Evolutionary conservation across 2,329 filamentous ascomycete genomes (phyloP), one percentile per base, ranked within the genome.

Genomic region (Diaporthe capsici): DNA sequence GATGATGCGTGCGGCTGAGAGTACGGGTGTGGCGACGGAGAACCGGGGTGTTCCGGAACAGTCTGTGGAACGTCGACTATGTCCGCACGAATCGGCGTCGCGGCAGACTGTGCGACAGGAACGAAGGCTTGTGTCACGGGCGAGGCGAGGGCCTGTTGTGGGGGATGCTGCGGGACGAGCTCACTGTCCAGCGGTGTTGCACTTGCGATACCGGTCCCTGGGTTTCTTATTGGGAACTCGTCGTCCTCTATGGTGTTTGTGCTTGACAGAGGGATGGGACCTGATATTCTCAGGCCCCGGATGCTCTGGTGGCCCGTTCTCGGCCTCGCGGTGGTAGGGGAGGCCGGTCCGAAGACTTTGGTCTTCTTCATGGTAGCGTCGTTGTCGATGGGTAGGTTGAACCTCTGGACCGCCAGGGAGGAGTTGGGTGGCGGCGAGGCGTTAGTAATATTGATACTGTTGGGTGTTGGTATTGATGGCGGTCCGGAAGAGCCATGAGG

Each of bases 251-350:
- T 78, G 10, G 84, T 80, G 74, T 82, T 84, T 25, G 63, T n/a
- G 42, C 42, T 67, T 37, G 84, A 81, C 31, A 92, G 88, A 2
- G 90, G 90, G 65, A 92, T 92, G 20, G 91, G 91, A 9, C 86
- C 87, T 42, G 90, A 92, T 77, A 92, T 92, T 78, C 88, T 89
- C 5, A 70, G 65, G 76, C 90, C 90, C 53, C 91, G 88, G 76
- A 92, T 88, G 47, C 88, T 87, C 73, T 83, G 82, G 78, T 86
- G 83, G 74, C 82, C 83, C 53, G 84, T 81, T 78, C 85, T 86
- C 73, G 83, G 84, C 78, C 85, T 84, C 77, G 84, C 84, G 78
- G 84, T 80, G 79, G 80, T 84, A 72, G 87, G 77, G 75, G 72
- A 72, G 75, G 77, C 63, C 39, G 73, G 63, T 13, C 73, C 73